Evolutionary conservation across 2,329 filamentous ascomycete species (phyloP).

Genomic region (Phialophora verrucosa): DNA sequence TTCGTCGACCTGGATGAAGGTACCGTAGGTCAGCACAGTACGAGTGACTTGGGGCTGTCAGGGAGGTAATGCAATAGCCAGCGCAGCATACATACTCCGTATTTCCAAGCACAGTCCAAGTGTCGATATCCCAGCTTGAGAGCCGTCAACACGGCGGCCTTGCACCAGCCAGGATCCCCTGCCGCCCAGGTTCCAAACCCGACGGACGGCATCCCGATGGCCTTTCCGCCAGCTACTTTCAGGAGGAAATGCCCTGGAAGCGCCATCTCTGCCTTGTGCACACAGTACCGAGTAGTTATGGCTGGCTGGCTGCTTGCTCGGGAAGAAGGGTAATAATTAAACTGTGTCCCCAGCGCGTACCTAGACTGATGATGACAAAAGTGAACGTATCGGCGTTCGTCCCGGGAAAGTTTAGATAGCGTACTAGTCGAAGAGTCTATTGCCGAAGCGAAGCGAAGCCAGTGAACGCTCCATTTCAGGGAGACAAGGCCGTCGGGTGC

Average conservation of each 20-base stretch:
- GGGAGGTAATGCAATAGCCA: not conserved
- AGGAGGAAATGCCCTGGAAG: slow-evolving; percentile 51
- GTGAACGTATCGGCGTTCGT: too few species aligned
- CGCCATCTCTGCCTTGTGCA: slow-evolving; percentile 40
- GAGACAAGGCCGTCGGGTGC: too few species aligned
- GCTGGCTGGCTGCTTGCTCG: not conserved
- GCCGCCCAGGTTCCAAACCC: slow-evolving; percentile 39
- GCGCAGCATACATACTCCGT: slow-evolving; percentile 41
- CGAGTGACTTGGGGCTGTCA: too few species aligned
- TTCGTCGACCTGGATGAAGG: slow-evolving; percentile 51
- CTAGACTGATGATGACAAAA: too few species aligned
- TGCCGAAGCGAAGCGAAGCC: too few species aligned
- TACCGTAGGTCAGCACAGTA: not conserved
- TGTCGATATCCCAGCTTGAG: slow-evolving; percentile 60
- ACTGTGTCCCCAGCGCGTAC: too few species aligned
- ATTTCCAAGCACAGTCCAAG: slow-evolving; percentile 63
- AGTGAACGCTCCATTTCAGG: too few species aligned
- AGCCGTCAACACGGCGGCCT: slow-evolving; percentile 54
- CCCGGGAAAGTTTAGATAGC: too few species aligned
- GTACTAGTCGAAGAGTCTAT: too few species aligned
- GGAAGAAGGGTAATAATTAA: too few species aligned
- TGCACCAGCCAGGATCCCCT: slow-evolving; percentile 32
- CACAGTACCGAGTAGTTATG: not conserved
- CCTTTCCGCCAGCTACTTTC: slow-evolving; percentile 49
- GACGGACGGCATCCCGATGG: slow-evolving; percentile 43